Conservation (phyloP, 2,329 filamentous ascomycete genomes). For the Penicillium hordei region DNA sequence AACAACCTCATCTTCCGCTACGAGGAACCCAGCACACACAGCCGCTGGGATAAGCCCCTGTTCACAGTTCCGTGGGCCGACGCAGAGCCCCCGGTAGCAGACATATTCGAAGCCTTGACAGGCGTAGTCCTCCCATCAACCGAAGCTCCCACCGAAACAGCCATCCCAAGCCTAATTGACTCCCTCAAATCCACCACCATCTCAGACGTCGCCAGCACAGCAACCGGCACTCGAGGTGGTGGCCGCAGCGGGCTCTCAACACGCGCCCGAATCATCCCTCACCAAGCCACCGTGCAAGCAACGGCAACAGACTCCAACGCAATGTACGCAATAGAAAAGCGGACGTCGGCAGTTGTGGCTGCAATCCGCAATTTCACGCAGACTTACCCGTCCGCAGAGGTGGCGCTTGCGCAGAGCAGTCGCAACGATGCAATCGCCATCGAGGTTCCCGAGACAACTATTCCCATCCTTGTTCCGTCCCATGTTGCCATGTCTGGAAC, state of each 20-base stretch:
- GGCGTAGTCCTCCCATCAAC: constrained; percentile 36
- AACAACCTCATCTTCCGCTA: constrained; percentile 66
- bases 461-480: constrained; percentile 38
- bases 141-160: constrained; percentile 7
- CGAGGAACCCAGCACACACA: constrained; percentile 67
- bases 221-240: constrained; percentile 19
- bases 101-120: constrained; percentile 61
- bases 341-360: constrained; percentile 42
- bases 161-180: constrained; percentile 21
- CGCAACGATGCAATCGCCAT: constrained; percentile 36
- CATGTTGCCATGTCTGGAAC: constrained; percentile 38
- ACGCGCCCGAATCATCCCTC: constrained; percentile 37
- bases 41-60: constrained; percentile 64
- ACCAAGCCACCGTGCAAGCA: constrained; percentile 47
- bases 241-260: constrained; percentile 16
- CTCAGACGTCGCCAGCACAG: constrained; percentile 32
- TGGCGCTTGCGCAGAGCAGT: constrained; percentile 33
- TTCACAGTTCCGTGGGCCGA: constrained; percentile 63
- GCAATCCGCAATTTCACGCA: constrained; percentile 45
- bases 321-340: constrained; percentile 47
- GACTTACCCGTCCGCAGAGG: constrained; percentile 39
- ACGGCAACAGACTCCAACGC: constrained; percentile 41
- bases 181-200: constrained; percentile 23
- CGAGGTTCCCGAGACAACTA: constrained; percentile 32
- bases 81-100: constrained; percentile 54